phyloP scores from a whole-genome alignment of 148 eudicot genomes.

The Suaeda aralocaspica region DNA sequence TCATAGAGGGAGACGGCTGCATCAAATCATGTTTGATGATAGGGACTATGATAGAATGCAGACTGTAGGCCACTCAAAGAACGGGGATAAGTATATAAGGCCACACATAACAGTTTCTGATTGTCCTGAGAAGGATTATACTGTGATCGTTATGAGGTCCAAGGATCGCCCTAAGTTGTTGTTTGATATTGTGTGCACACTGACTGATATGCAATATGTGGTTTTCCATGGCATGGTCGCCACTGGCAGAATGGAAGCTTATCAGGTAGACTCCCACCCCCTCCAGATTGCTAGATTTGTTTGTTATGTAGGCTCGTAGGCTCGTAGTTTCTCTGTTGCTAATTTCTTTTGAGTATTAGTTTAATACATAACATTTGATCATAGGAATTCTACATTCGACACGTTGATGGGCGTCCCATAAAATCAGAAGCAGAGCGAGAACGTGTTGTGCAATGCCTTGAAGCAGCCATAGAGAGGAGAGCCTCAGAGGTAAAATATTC shows the following conservation, averaged over 20 bases:
- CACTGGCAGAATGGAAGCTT: slow-evolving; percentile 54
- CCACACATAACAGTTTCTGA: slow-evolving; percentile 51
- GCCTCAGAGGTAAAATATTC: slow-evolving; percentile 76
- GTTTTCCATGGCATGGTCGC: slow-evolving; percentile 75
- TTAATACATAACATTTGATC: not conserved
- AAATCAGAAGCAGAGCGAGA: slow-evolving; percentile 79
- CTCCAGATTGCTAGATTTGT: too few species aligned
- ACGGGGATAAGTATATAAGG: slow-evolving; percentile 32
- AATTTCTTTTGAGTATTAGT: not conserved
- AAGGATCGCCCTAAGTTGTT: slow-evolving; percentile 86
- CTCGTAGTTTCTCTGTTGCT: not conserved
- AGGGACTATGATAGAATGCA: slow-evolving; percentile 64
- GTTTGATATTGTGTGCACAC: slow-evolving; percentile 82
- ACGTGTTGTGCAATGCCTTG: slow-evolving; percentile 78
- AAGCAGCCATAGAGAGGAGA: slow-evolving; percentile 88
- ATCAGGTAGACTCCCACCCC: slow-evolving; percentile 42
- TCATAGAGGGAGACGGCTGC: slow-evolving; percentile 79
- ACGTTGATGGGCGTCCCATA: slow-evolving; percentile 72
- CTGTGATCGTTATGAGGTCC: slow-evolving; percentile 66
- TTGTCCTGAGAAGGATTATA: slow-evolving; percentile 73
- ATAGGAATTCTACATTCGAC: slow-evolving; percentile 90
- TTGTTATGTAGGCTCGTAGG: too few species aligned
- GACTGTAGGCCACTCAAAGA: slow-evolving; percentile 20
- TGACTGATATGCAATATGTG: slow-evolving; percentile 90
- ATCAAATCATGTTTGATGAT: slow-evolving; percentile 89